These are phyloP conservation scores for Lentithecium fluviatile DNA, from an alignment of 495 filamentous ascomycete species.

Conservation along the genomic window DNA sequence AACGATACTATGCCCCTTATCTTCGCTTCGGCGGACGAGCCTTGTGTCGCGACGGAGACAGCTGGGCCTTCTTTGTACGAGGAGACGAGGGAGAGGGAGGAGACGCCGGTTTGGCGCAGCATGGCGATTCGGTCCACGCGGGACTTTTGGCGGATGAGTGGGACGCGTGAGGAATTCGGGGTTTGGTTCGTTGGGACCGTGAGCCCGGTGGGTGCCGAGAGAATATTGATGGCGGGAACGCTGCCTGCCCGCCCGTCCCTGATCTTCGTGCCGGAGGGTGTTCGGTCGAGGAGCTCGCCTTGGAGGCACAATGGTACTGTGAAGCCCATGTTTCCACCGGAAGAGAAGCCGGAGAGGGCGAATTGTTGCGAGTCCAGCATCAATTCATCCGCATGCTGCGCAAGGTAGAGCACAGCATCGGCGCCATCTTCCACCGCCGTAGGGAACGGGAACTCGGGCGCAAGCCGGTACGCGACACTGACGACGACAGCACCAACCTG, in stretches of 20 bases:
- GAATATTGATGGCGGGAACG: background rate
- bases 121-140: conserved; percentile 26
- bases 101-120: conserved; percentile 30
- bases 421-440: conserved; percentile 50
- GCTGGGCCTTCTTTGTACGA: conserved; percentile 26
- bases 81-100: conserved; percentile 26
- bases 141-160: conserved; percentile 24
- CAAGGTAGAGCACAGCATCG: conserved; percentile 45
- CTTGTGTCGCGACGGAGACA: conserved; percentile 15
- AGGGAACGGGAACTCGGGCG: conserved; percentile 47
- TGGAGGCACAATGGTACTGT: conserved; percentile 72
- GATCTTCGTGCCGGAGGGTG: conserved; percentile 18
- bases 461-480: conserved; percentile 46
- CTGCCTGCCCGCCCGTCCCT: conserved; percentile 8
- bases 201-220: background rate
- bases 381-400: conserved; percentile 46
- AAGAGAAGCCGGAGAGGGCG: conserved; percentile 79
- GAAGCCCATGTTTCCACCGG: conserved; percentile 82
- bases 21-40: conserved; percentile 42
- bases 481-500: conserved; percentile 45
- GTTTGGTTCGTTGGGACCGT: background rate
- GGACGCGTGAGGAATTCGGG: conserved; percentile 15
- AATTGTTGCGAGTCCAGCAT: conserved; percentile 61
- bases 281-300: conserved; percentile 41
- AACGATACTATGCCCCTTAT: conserved; percentile 66